These are phyloP conservation scores for Venturia aucupariae DNA, from an alignment of 2,329 filamentous ascomycete genomes.

Conservation along the genomic window DNA sequence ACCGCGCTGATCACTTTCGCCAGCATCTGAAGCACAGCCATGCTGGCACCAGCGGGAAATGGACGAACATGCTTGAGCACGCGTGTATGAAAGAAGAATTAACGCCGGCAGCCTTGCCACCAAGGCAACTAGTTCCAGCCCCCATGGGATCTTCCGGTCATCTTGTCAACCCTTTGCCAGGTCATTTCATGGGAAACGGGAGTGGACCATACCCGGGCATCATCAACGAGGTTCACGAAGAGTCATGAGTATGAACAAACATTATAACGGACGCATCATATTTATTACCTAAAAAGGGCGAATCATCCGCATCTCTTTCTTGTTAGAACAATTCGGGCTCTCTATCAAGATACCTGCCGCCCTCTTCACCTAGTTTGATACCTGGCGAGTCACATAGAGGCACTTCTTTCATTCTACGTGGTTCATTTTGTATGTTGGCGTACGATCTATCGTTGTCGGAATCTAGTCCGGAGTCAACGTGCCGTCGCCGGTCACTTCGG, in stretches of 20 bases:
- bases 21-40: constrained; percentile 98
- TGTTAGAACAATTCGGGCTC: not conserved
- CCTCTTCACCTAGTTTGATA: not conserved
- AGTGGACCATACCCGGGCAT: constrained; percentile 5
- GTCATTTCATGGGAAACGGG: not conserved
- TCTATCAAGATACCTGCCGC: not conserved
- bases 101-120: constrained; percentile 27
- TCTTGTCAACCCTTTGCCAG: not conserved
- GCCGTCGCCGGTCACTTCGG: not conserved
- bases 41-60: constrained; percentile 90
- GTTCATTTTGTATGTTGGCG: not conserved
- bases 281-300: not conserved
- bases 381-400: not conserved
- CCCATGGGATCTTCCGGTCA: not conserved
- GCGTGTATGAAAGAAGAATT: constrained; percentile 92
- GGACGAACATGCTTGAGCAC: constrained; percentile 96
- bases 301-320: not conserved
- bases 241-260: constrained; percentile 1
- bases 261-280: not conserved
- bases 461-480: not conserved
- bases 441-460: not conserved
- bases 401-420: not conserved
- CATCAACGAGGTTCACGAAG: constrained; percentile 13
- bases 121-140: constrained; percentile 4
- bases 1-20: constrained; percentile 91